These are phyloP conservation scores for Septoria petroselini DNA, from an alignment of 2,329 filamentous ascomycete genomes.

Conservation along the genomic window DNA sequence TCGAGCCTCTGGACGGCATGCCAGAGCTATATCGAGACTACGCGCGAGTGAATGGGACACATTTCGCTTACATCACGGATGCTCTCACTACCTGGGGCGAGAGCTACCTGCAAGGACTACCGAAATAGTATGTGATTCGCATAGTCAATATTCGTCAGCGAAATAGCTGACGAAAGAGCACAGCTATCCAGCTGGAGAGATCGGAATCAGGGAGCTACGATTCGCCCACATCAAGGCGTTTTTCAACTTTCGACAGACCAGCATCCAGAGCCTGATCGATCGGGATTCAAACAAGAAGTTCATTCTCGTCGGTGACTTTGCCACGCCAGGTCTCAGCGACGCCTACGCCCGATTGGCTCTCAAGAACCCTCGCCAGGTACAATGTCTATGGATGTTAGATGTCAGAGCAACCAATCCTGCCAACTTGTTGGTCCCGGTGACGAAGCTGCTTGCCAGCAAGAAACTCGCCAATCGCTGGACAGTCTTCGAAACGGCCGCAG, in stretches of 20 bases:
- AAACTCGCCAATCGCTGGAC: conserved; percentile 7
- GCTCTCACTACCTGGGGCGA: conserved; percentile 21
- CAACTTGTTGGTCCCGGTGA: conserved; percentile 22
- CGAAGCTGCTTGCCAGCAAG: background rate
- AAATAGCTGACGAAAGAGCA: background rate
- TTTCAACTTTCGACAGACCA: conserved; percentile 16
- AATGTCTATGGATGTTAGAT: conserved; percentile 31
- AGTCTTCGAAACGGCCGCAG: conserved; percentile 2
- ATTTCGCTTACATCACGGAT: conserved; percentile 33
- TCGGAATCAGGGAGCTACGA: conserved; percentile 28
- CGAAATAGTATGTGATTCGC: background rate
- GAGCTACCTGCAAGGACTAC: conserved; percentile 18
- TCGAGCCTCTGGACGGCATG: conserved; percentile 27
- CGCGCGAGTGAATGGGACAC: conserved; percentile 9
- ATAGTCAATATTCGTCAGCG: too few species aligned
- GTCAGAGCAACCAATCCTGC: conserved; percentile 25
- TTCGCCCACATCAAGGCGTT: conserved; percentile 16
- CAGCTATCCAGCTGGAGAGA: conserved; percentile 27
- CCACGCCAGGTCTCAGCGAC: conserved; percentile 21
- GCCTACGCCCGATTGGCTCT: conserved; percentile 23
- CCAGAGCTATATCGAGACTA: conserved; percentile 16
- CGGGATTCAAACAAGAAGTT: conserved; percentile 27
- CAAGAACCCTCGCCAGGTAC: conserved; percentile 22
- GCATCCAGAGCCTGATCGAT: conserved; percentile 23
- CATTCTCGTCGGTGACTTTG: conserved; percentile 31